Percentiles rank a stretch among this genome's conserved stretches.
Conservation (phyloP, 257 asterid species). For the Anisodus acutangulus region DNA sequence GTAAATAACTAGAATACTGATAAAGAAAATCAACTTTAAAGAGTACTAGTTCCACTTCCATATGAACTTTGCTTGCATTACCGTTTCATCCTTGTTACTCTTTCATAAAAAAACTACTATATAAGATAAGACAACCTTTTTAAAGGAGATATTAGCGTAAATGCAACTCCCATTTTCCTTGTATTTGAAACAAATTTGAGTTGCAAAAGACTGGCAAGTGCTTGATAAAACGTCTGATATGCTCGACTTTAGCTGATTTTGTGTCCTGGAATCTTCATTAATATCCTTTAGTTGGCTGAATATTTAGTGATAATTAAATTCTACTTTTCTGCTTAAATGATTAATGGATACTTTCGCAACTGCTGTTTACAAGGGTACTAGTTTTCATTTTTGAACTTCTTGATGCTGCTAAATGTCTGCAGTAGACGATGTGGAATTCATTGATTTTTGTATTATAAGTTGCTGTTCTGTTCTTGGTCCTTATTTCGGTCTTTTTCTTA, state of each 20-base stretch:
- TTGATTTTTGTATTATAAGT: neutral
- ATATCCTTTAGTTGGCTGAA: neutral
- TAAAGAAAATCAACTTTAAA: too few species aligned
- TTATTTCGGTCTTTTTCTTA: conserved; percentile 16
- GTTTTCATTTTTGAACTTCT: neutral
- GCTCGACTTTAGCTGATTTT: conserved; percentile 2
- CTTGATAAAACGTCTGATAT: neutral
- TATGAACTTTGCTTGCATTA: too few species aligned
- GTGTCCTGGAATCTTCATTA: neutral
- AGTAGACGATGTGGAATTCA: neutral
- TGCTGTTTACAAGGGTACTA: neutral
- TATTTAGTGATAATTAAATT: neutral
- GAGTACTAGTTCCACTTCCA: too few species aligned
- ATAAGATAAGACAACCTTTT: too few species aligned
- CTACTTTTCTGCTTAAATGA: neutral
- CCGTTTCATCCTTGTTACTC: too few species aligned
- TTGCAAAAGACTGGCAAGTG: too few species aligned
- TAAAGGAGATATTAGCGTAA: too few species aligned
- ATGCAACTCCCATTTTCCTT: too few species aligned
- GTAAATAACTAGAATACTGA: too few species aligned
- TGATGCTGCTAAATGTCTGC: neutral
- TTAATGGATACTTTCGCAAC: neutral
- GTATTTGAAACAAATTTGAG: too few species aligned
- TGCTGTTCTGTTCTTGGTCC: conserved; percentile 4
- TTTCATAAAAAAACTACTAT: too few species aligned